Evolutionary conservation across 441 rosid genomes (phyloP).

Genomic region (Viola pubescens): DNA sequence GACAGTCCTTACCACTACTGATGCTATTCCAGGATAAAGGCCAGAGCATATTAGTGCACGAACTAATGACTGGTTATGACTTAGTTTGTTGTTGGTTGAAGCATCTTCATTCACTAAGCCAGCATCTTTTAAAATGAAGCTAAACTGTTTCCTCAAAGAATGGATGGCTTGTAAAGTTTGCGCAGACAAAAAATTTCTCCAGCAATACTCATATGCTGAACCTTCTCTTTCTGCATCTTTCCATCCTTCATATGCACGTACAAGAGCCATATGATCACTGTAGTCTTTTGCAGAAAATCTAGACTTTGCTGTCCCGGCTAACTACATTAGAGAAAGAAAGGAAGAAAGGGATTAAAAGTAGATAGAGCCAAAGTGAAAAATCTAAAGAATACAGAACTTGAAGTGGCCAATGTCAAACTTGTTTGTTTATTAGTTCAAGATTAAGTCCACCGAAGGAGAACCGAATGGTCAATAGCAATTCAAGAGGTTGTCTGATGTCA

Average conservation of each 20-base stretch:
- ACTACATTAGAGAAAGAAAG: constrained; percentile 35
- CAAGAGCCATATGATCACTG: constrained; percentile 99
- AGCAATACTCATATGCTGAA: constrained; percentile 92
- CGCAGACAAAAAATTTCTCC: constrained; percentile 96
- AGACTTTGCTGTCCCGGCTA: constrained; percentile 93
- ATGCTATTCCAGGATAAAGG: constrained; percentile 92
- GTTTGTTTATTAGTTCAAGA: too few species aligned
- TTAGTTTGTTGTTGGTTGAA: constrained; percentile 61
- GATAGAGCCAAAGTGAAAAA: neutral
- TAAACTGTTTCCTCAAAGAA: constrained; percentile 88
- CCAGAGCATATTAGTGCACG: constrained; percentile 97
- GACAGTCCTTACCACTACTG: constrained; percentile 67
- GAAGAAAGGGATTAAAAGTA: neutral
- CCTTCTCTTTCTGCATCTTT: constrained; percentile 97
- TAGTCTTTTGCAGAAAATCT: constrained; percentile 97
- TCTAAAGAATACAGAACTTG: neutral
- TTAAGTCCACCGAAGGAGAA: too few species aligned
- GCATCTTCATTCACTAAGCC: constrained; percentile 63
- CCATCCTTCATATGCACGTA: constrained; percentile 99
- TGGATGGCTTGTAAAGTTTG: constrained; percentile 97
- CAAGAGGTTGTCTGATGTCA: too few species aligned
- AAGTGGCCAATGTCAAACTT: neutral
- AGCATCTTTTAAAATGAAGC: constrained; percentile 82
- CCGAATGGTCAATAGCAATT: too few species aligned
- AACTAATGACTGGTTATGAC: constrained; percentile 87